Evolutionary conservation across 2,329 filamentous ascomycete species (phyloP), one percentile per base, ranked within the genome.

Genomic region (Helotiales sp.): DNA sequence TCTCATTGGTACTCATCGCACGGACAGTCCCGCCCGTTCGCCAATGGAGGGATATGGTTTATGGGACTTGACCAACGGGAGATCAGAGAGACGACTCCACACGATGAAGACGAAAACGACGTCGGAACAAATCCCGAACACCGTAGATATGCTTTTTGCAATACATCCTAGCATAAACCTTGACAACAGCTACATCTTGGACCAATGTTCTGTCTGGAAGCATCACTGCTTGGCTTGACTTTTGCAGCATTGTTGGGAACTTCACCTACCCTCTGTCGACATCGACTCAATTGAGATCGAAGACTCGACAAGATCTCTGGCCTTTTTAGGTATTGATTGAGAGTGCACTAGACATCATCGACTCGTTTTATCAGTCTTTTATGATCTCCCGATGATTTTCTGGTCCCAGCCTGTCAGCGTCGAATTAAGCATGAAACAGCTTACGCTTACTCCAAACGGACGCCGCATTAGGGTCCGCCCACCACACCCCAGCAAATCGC

Each of bases 371-470:
- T 40, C 19, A 4, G 3, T 40, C 36, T 19, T 19, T 40, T 40
- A 40, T 13, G 36, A 40, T 40, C 36, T 40, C 17, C 36, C 17
- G 15, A 36, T 12, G 10, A 40, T 40, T 10, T 15, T 17, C 15
- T 15, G n/a, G 22, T 40, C 36, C 36, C 36, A 40, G 36, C 36
- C n/a, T 17, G n/a, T 40, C 17, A 22, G 30, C 30, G 48, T 51
- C 33, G 15, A 25, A 34, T 34, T 22, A 51, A 51, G 48, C 30
- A 25, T 51, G 48, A 51, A 51, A 51, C 48, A 15, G 24, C 30
- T 36, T 38, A 24, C 31, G 30, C 24, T 17, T 17, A 5, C 27
- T 25, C 22, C 48, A 51, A 51, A 51, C 48, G 19, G n/a, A 24
- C 22, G 22, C 12, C 17, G 48, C 15, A 38, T 24, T 17, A 24